Base-by-base conservation (phyloP, 495 filamentous ascomycete species). In the Friedmanniomyces simplex region DNA sequence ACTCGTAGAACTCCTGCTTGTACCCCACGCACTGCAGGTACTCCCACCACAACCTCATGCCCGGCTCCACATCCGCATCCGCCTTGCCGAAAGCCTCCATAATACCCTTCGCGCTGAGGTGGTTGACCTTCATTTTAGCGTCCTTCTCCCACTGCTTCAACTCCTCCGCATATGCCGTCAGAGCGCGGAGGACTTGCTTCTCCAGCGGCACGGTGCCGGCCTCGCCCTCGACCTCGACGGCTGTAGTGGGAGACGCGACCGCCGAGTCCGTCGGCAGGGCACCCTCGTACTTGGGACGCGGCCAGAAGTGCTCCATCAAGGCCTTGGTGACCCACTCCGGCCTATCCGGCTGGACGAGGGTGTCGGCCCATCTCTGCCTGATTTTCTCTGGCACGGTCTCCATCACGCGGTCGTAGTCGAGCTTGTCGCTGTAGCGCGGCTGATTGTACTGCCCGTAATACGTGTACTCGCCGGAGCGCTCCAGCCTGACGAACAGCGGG, bases 401-500 rank as follows among this genome's bases (percentile, higher is more conserved):
- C 16, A 61, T 45, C 51, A 69, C 56, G 36, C 60, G 55, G 36
- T 73, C 69, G 48, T 67, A 68, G 61, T 70, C 68, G 10, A 73
- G 65, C 45, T 66, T 68, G 41, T 73, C 70, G 34, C 54, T 63
- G 65, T 62, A 70, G 2, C 69, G 67, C 7, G 41, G 56, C 43
- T 73, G 69, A 5, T 43, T 54, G 56, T 73, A 72, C 26, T 64
- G 54, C 22, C 70, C 70, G 52, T 53, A 71, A 55, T 72, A 72
- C 13, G 58, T 47, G 50, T 70, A 72, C 22, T 55, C 57, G 21
- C 39, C 43, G 20, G 45, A 12, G n/a, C 55, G 43, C 18, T 47
- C 16, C 43, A 41, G 30, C 10, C 26, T 28, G 50, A 71, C 47
- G 54, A 72, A 72, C 14, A 72, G 30, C 13, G 70, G 69, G 1